Conservation (phyloP, 2,329 filamentous ascomycete species). For the Sporothrix pseudoabietina region DNA sequence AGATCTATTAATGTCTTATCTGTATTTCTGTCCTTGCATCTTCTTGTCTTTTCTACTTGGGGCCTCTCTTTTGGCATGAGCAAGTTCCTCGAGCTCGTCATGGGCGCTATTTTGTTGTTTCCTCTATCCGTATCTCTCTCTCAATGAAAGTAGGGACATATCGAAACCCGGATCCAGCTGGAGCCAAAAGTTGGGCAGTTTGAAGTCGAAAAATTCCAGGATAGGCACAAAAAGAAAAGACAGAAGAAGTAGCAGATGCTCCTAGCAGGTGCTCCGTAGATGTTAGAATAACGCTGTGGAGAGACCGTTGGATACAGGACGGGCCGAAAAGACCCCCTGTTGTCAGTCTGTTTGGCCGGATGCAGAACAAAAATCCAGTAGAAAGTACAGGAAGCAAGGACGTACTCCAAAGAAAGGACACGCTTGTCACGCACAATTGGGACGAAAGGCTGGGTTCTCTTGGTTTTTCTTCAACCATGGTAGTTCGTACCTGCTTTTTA, state of each 20-base stretch:
- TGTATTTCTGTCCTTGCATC: not conserved
- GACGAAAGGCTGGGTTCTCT: slow-evolving; percentile 3
- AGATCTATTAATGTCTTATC: not conserved
- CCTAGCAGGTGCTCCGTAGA: not conserved
- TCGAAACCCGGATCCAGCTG: not conserved
- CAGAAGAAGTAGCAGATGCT: not conserved
- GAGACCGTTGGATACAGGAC: not conserved
- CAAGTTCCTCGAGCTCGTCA: not conserved
- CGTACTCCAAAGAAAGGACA: not conserved
- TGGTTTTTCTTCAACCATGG: not conserved
- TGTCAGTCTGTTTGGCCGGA: not conserved
- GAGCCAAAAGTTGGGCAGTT: not conserved
- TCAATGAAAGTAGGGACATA: not conserved
- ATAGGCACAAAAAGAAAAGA: not conserved
- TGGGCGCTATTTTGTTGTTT: not conserved
- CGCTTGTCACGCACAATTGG: not conserved
- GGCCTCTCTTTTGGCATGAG: not conserved
- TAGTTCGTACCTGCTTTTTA: not conserved
- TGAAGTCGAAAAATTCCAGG: too few relatives aligned
- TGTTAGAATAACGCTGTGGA: not conserved
- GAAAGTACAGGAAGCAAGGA: not conserved
- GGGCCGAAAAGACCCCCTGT: slow-evolving; percentile 8
- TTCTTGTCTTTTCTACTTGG: not conserved
- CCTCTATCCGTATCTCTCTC: not conserved
- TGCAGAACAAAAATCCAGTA: not conserved